Evolutionary conservation across 306 rosid species (phyloP), one percentile per base, ranked within the genome.

Genomic region (Quercus bicolor): DNA sequence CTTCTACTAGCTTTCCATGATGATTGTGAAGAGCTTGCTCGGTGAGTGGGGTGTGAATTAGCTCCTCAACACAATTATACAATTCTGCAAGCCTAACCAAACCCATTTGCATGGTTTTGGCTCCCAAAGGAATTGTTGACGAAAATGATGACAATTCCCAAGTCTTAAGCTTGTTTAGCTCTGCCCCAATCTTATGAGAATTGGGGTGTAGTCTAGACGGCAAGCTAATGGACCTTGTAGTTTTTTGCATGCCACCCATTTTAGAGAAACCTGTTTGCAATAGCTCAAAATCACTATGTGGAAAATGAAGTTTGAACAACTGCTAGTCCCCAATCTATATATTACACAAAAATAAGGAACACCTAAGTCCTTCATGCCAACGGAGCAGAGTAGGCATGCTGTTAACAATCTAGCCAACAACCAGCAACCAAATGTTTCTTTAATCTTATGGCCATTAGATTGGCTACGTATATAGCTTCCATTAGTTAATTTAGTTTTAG

Each of bases 141-240:
- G 26, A 20, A 60, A 12, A 23, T 28, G 79, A 74, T 24, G 73
- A 40, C 21, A 48, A 48, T 3, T 74, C 82, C 74, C 83, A 83
- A 29, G 83, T 54, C 75, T 81, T 86, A 3, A 87, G 78, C 74
- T 77, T 86, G 31, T 75, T 80, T 1, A 87, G 48, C 84, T 83
- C 76, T 7, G 81, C 75, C 61, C 84, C 87, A 61, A 84, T 69
- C 68, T 79, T 79, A 12, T 85, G 76, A 4, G 84, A 75, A 45
- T 79, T 82, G 43, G 91, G 90, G 24, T 82, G 78, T 43, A 80
- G 62, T 78, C 92, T 89, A 6, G 87, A 68, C 33, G 97, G 95
- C 78, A 90, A 87, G 84, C 93, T 90, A 77, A 89, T 89, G 31
- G 97, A 90, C 84, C 95, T 87, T 53, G 34, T 71, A 37, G 68